These are phyloP conservation scores for Aspergillus pseudotamarii DNA, from an alignment of 2,329 filamentous ascomycete species.

Conservation along the genomic window DNA sequence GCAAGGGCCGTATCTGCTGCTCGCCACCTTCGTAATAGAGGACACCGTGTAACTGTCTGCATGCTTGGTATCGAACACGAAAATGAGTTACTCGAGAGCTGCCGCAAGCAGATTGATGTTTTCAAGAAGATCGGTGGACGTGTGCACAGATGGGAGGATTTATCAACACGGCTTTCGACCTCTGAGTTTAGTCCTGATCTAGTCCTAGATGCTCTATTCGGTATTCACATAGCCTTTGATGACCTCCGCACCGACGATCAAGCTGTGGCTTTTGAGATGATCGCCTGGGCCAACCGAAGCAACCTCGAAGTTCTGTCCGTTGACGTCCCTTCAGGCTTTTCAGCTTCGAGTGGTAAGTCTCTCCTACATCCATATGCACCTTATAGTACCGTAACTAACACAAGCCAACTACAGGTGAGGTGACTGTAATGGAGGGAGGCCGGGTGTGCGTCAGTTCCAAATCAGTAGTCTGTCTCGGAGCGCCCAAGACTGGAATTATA, in stretches of 20 bases:
- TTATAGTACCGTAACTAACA: slow-evolving; percentile 18
- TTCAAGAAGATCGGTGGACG: slow-evolving; percentile 82
- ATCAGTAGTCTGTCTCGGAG: slow-evolving; percentile 82
- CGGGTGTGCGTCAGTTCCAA: slow-evolving; percentile 79
- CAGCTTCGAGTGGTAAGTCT: slow-evolving; percentile 72
- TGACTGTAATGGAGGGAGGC: slow-evolving; percentile 68
- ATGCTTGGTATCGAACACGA: slow-evolving; percentile 84
- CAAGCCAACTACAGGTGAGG: slow-evolving; percentile 46
- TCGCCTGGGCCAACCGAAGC: slow-evolving; percentile 90
- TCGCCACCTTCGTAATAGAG: slow-evolving; percentile 82
- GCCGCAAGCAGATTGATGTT: slow-evolving; percentile 79
- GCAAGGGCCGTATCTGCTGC: slow-evolving; percentile 82
- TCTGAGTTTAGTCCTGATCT: slow-evolving; percentile 71
- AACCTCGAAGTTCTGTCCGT: slow-evolving; percentile 81
- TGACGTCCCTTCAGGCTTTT: slow-evolving; percentile 88
- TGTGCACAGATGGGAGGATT: slow-evolving; percentile 64
- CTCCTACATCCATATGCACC: slow-evolving; percentile 49
- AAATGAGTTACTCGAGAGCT: slow-evolving; percentile 75
- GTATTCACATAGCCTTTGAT: slow-evolving; percentile 84
- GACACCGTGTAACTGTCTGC: slow-evolving; percentile 77
- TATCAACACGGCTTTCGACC: slow-evolving; percentile 52
- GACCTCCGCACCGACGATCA: slow-evolving; percentile 82
- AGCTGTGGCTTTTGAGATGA: slow-evolving; percentile 81
- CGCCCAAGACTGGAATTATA: slow-evolving; percentile 81
- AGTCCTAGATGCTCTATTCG: slow-evolving; percentile 86